Evolutionary conservation across 2,329 filamentous ascomycete species (phyloP).

Genomic region (Phialophora macrospora): DNA sequence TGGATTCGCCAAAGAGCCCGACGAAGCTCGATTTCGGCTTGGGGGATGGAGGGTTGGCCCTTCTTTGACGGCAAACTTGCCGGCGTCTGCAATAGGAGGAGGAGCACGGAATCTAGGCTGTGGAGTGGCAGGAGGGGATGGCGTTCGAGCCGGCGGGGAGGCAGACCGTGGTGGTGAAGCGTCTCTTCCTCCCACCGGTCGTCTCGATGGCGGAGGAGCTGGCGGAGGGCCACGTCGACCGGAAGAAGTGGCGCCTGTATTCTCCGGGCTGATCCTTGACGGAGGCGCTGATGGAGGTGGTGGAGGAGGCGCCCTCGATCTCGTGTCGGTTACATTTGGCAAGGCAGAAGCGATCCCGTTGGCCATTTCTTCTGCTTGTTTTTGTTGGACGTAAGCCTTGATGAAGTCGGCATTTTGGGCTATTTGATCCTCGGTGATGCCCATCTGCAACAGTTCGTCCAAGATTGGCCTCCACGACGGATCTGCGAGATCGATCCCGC

Average conservation of each 20-base stretch:
- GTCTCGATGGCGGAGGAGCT: slow-evolving; percentile 62
- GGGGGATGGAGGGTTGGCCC: slow-evolving; percentile 52
- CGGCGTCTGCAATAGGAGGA: slow-evolving; percentile 85
- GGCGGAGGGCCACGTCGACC: slow-evolving; percentile 62
- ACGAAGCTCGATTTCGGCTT: slow-evolving; percentile 56
- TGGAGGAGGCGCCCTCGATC: slow-evolving; percentile 57
- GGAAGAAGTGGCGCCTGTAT: slow-evolving; percentile 59
- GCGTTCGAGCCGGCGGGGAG: slow-evolving; percentile 67
- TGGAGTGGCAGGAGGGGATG: slow-evolving; percentile 67
- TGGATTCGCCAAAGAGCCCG: slow-evolving; percentile 55
- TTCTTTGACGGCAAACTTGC: slow-evolving; percentile 73
- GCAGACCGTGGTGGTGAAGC: slow-evolving; percentile 56
- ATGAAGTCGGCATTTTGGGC: slow-evolving; percentile 71
- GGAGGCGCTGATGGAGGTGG: slow-evolving; percentile 65
- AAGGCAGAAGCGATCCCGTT: slow-evolving; percentile 48
- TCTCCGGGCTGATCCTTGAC: slow-evolving; percentile 63
- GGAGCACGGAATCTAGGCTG: slow-evolving; percentile 79
- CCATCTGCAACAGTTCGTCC: slow-evolving; percentile 66
- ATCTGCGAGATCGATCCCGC: slow-evolving; percentile 62
- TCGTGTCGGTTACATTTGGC: slow-evolving; percentile 38
- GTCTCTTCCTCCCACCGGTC: slow-evolving; percentile 51
- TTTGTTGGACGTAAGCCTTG: slow-evolving; percentile 68
- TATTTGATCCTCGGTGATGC: slow-evolving; percentile 71
- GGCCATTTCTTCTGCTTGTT: slow-evolving; percentile 58
- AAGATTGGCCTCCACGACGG: slow-evolving; percentile 66